Evolutionary conservation across 306 rosid species (phyloP), one percentile per base, ranked within the genome.

Genomic region (Crotalaria pallida): DNA sequence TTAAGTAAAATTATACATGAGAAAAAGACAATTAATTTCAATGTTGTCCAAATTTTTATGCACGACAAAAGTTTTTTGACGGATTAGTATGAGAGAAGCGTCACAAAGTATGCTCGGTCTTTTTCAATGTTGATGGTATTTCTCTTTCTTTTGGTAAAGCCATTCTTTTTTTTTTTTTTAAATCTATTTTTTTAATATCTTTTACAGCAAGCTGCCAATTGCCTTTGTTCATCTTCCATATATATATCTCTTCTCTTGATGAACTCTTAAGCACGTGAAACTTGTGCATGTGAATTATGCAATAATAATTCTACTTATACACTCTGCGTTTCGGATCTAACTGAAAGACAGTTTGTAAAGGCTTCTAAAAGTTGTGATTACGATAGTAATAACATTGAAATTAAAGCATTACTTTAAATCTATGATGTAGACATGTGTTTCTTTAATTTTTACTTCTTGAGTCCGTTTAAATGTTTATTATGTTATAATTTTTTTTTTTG

Each of bases 261-360:
- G 56, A 55, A 55, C 62, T 31, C 36, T 56, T 64, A 48, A 56
- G 69, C 78, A 78, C 78, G 74, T 78, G 78, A 72, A 64, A 78
- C 57, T 57, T 48, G 74, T 78, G 82, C 74, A 52, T 21, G 16
- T 21, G 27, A 69, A 27, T 52, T 43, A 16, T 53, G 31, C 44
- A 44, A 31, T 22, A 44, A 31, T 22, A 31, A 61, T 55, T 62
- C 65, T 70, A 16, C 19, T 55, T 55, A 8, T 10, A 48, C 29
- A n/a, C 59, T 19, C 19, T 59, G 15, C 43, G 9, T 27, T 48
- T 47, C 33, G 31, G 22, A 10, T 16, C 26, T 16, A 15, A 58
- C 63, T 4, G 5, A 56, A 3, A n/a, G 27, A 58, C 15, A 17
- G 36, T 22, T 52, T 69, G 29, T n/a, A 36, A 69, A 69, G 26